Evolutionary conservation across 2,329 filamentous ascomycete genomes (phyloP), one percentile per base, ranked within the genome.

Genomic region (Aspergillus costaricaensis): DNA sequence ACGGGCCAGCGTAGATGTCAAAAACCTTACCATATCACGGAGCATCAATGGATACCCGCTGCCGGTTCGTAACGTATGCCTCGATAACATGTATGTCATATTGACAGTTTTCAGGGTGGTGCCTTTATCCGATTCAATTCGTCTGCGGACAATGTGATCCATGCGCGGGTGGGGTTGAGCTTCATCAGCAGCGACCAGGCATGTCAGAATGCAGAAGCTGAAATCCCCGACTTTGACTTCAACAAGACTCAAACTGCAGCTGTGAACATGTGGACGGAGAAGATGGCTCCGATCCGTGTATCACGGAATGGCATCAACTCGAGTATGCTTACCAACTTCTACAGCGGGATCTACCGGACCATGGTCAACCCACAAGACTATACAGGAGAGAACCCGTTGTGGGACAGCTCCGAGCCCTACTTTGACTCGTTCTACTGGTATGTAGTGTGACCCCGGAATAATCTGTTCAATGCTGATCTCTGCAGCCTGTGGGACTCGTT

Each of bases 381-480:
- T 63, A 91, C 88, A 0, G 87, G 86, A 1, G 88, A 91, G 72
- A 91, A 91, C 60, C 86, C 87, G 3, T 71, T 86, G 0, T 91
- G 88, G 87, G 69, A 81, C 1, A 87, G 83, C 54, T 76, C 75
- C 0, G 87, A 90, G 72, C 88, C 88, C 0, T 91, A 91, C 65
- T 91, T 88, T 70, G 88, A 91, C 72, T 89, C 87, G 0, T 90
- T 89, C 64, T 92, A 92, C 73, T 91, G 88, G 81, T 83, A 67
- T 66, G 25, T 1, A n/a, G 6, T 2, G 23, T 3, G 23, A 6
- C 2, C n/a, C 6, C 4, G 12, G 7, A 4, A 30, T 32, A 32
- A 15, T 39, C 32, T 23, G 10, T 36, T 36, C 21, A 39, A 27
- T 27, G 25, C 67, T 72, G 23, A 68, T 56, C 21, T 21, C 15